These are phyloP conservation scores for Calonectria leucothoes DNA, from an alignment of 2,329 filamentous ascomycete species.

Conservation along the genomic window DNA sequence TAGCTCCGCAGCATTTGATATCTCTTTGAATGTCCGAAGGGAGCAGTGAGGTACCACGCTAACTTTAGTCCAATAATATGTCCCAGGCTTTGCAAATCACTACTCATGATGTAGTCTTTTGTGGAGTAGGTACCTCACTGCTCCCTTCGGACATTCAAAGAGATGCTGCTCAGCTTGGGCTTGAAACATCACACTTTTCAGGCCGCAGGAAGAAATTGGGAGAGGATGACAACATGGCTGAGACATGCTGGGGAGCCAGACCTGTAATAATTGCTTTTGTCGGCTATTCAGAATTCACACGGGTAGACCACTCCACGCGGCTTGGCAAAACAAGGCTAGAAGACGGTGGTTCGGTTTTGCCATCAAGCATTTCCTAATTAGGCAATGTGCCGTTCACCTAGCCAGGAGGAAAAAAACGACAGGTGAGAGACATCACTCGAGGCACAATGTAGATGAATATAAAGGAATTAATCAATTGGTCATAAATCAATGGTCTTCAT, in stretches of 20 bases:
- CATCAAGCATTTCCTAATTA: not conserved
- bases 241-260: not conserved
- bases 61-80: too few species aligned
- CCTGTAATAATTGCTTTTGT: not conserved
- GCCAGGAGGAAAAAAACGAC: not conserved
- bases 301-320: not conserved
- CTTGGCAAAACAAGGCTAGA: not conserved
- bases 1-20: too few species aligned
- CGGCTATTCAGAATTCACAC: not conserved
- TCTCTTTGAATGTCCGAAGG: too few species aligned
- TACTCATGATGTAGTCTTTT: too few species aligned
- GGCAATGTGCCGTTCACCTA: not conserved
- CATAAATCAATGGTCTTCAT: constrained; percentile 23
- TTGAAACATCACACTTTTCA: not conserved
- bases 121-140: too few species aligned
- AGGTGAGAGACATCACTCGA: not conserved
- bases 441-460: not conserved
- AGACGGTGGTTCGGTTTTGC: too few species aligned
- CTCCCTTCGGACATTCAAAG: too few species aligned
- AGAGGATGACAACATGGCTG: not conserved
- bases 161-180: not conserved
- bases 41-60: too few species aligned
- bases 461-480: constrained; percentile 2
- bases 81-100: too few species aligned
- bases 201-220: not conserved